Base-by-base conservation (phyloP, 345 rosid genomes). In the Citrus glauca region DNA sequence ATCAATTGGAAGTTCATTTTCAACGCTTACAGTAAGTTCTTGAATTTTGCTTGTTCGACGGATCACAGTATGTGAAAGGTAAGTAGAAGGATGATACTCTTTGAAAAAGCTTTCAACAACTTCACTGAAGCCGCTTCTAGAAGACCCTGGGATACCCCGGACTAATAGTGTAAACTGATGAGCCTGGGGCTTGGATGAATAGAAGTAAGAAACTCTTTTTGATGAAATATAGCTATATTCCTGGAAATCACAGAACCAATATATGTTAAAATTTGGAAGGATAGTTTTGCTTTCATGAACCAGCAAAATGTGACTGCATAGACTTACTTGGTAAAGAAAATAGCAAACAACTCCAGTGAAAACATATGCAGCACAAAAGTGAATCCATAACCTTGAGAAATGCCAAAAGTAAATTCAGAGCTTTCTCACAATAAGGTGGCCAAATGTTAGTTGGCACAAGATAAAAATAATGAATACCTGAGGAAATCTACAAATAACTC, bases 301-400 rank as follows among this genome's bases (percentile, higher is more conserved):
- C 62, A 69, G 55, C 14, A 74, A 73, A 40, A 66, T 33, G 73
- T 48, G 73, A 64, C 24, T 56, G 74, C 61, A 63, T 45, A 72
- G 64, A 84, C 98, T 93, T 87, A 95, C 98, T 73, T 16, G 55
- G 82, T 90, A 91, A 67, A 95, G 97, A 79, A 95, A 91, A 85
- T 82, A 91, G 93, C 99, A 93, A 79, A 95, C 98, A 85, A 88
- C 84, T 50, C 87, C 94, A 0, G 99, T 91, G 86, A 95, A 91
- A 79, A 91, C 69, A 86, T 95, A 95, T 74, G 88, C 91, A 59
- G 99, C 97, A 74, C 87, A 90, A 82, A 95, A 95, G 91, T 93
- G 99, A 81, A 92, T 71, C 99, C 98, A 95, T 79, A 95, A 79
- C 99, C 99, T 95, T 88, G 83, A 87, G 74, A 78, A 79, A 68